Evolutionary conservation across 257 asterid genomes (phyloP), one percentile per base, ranked within the genome.

Genomic region (Lycium barbarum): DNA sequence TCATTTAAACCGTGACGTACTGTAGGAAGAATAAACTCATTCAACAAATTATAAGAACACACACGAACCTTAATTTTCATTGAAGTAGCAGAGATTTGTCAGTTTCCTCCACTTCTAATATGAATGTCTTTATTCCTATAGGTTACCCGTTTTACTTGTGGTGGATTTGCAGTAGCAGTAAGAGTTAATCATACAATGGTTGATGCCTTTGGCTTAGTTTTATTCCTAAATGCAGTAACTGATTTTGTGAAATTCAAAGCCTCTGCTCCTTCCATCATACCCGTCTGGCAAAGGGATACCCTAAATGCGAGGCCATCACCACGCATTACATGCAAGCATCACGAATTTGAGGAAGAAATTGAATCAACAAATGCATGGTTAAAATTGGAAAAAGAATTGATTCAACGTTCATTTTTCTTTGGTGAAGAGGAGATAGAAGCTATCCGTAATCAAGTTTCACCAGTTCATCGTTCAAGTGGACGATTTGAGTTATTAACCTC

Each of bases 81-180:
- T 57, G 17, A 14, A 7, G 17, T 14, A 14, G n/a, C 7, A 3
- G 18, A 17, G 8, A 22, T 58, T 17, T 54, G n/a, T 18, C 22
- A 17, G 18, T 58, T 58, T 17, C 65, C 5, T 58, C 65, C 22
- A 15, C 65, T 3, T 58, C 65, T 58, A 58, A 17, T 58, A 5
- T 17, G 65, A 45, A 17, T 47, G 9, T n/a, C 2, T 15, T 43
- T 43, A 18, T 35, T 45, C 3, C 12, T 13, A 40, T n/a, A 85
- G 90, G 88, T 87, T 14, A 87, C 90, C 4, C 81, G 82, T 7
- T 83, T 87, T 51, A 66, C 18, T 8, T 87, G 86, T 40, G 88
- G 90, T n/a, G 88, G 90, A 53, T 87, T 84, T 76, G 38, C 72
- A 5, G 63, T 87, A n/a, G 87, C 84, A 12, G 79, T 87, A 35